Conservation (phyloP, 169 alveolate genomes). For the Cryptosporidium tyzzeri region DNA sequence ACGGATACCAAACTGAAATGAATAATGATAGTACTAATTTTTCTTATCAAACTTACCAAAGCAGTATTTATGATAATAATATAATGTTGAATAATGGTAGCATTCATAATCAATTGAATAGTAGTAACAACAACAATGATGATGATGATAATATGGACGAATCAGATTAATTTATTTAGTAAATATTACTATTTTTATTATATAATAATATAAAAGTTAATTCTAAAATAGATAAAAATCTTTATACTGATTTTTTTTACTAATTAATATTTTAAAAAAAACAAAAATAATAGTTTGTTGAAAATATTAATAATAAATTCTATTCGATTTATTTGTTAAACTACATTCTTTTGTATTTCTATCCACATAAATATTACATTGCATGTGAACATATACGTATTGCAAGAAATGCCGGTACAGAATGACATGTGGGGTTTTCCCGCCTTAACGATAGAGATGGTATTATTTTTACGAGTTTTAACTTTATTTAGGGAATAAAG, state of each 20-base stretch:
- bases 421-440: constrained; percentile 64
- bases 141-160: constrained; percentile 73
- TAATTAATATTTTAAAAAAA: not conserved
- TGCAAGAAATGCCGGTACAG: constrained; percentile 15
- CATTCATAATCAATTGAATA: not conserved
- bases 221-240: not conserved
- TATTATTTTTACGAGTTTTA: constrained; percentile 21
- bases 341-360: not conserved
- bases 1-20: not conserved
- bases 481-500: not conserved
- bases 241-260: not conserved
- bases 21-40: not conserved
- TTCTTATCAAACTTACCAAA: constrained; percentile 1
- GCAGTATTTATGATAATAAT: not conserved
- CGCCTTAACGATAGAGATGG: constrained; percentile 1
- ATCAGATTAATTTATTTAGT: constrained; percentile 23
- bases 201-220: too few species aligned
- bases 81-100: not conserved
- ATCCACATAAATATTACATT: constrained; percentile 5
- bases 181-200: not conserved
- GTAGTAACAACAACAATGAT: constrained; percentile 5
- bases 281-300: not conserved
- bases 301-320: not conserved
- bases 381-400: constrained; percentile 12
- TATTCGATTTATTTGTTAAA: not conserved